Conservation (phyloP, 345 rosid genomes). For the Corymbia maculata region DNA sequence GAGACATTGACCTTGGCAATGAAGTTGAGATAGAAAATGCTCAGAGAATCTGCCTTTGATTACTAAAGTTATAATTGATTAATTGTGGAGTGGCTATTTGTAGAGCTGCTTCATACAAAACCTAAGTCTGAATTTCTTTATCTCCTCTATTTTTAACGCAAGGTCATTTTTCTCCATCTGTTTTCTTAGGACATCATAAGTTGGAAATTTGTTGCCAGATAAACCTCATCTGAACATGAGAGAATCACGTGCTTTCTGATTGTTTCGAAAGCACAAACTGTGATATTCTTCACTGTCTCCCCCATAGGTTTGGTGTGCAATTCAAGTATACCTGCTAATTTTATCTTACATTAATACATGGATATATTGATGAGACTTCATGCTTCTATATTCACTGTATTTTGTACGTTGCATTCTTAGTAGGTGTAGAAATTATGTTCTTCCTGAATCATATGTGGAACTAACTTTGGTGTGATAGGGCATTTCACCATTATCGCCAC, state of each 20-base stretch:
- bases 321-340: neutral
- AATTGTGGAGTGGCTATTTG: neutral
- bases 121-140: neutral
- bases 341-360: neutral
- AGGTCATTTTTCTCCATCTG: neutral
- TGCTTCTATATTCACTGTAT: neutral
- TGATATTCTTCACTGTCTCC: neutral
- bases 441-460: neutral
- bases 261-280: neutral
- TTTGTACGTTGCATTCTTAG: neutral
- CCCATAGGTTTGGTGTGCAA: neutral
- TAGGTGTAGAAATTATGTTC: neutral
- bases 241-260: neutral
- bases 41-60: neutral
- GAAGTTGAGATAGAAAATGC: neutral
- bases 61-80: neutral
- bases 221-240: neutral
- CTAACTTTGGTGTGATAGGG: constrained; percentile 35
- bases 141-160: neutral
- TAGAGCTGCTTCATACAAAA: neutral
- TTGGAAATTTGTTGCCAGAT: neutral
- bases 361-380: neutral
- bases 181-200: neutral
- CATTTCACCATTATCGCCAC: constrained; percentile 79
- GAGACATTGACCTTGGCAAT: neutral